Base-by-base conservation (phyloP, 139 green algal species). In the Mesostigma viride region DNA sequence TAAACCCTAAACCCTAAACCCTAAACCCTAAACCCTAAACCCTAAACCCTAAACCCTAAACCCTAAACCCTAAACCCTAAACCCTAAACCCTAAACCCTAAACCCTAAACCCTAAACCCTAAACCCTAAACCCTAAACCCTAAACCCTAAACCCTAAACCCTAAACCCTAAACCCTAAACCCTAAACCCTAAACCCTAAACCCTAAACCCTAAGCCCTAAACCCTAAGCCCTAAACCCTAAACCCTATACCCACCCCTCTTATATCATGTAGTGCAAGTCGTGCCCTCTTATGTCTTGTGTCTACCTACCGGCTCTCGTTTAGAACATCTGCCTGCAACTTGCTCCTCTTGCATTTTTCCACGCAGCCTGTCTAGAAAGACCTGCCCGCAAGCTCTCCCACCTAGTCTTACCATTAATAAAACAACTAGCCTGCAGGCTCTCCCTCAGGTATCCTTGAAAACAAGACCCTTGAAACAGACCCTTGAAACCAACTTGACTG, bases 11-110 rank as follows among this genome's bases (percentile, higher is more conserved):
- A 53, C 44, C 44, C 44, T 53, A 53, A 53, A 53, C 44, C 44
- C 44, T 53, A 53, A 53, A 53, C 44, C 44, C 44, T 53, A 53
- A 53, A 53, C 44, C 44, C 44, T 53, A 53, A 53, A 53, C 44
- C 44, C 44, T 53, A 53, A 53, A 53, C 45, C 45, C n/a, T 56
- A 56, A 56, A 56, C 45, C 45, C 45, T 56, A 56, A 56, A 56
- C 22, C 45, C 45, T 22, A 27, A 56, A 56, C 22, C 45, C 45
- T 22, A 27, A 56, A 56, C 22, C 45, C 45, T 22, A 27, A 56
- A 53, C 22, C 45, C 45, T 22, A 27, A 56, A 56, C 22, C 45
- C 45, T 22, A 27, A 56, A 56, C 22, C 45, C 45, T 22, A 27
- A 56, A 56, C 22, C 45, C 45, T 22, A 27, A 56, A 56, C 22